phyloP scores from a whole-genome alignment of 2,329 filamentous ascomycete species.

The Stagonosporopsis rhizophila region DNA sequence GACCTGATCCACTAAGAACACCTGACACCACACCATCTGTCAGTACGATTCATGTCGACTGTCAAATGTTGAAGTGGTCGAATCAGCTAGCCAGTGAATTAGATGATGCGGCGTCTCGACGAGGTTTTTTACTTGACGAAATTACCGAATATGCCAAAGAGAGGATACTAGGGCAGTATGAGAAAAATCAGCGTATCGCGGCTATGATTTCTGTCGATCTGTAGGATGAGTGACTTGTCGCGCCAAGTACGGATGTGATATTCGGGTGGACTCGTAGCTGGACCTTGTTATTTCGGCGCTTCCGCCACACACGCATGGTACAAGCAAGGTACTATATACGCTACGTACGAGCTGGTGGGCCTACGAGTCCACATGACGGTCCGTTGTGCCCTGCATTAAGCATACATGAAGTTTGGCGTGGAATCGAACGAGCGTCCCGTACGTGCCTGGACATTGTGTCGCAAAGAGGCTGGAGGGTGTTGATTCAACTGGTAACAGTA shows the following conservation, averaged over 20 bases:
- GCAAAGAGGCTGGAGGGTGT: background rate
- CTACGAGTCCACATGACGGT: background rate
- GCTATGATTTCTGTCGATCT: background rate
- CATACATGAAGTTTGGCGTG: background rate
- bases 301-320: background rate
- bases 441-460: background rate
- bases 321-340: background rate
- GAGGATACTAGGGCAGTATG: background rate
- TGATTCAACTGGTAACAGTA: background rate
- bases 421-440: background rate
- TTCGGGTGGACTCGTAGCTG: conserved; percentile 1
- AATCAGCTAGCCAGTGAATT: background rate
- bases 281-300: background rate
- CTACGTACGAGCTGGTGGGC: conserved; percentile 4
- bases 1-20: background rate
- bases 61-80: background rate
- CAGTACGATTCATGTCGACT: background rate
- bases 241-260: background rate
- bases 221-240: background rate
- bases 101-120: background rate
- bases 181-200: too few species aligned
- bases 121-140: too few species aligned
- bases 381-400: background rate
- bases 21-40: background rate
- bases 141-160: too few species aligned